Evolutionary conservation across 2,329 filamentous ascomycete genomes (phyloP).

Genomic region (Zelopaecilomyces penicillatus): DNA sequence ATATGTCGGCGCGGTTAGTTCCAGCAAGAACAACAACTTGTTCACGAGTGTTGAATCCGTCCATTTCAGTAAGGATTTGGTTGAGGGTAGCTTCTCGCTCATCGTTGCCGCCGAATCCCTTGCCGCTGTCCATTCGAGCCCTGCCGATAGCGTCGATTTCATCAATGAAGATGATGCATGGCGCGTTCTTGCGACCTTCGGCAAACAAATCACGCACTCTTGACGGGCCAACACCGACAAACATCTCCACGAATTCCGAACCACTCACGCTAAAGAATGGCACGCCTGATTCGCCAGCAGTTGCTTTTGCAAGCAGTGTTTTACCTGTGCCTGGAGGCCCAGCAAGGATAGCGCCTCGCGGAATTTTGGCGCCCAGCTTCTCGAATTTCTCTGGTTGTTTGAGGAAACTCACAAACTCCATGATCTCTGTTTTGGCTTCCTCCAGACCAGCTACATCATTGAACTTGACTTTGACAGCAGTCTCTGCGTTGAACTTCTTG

Average conservation of each 20-base stretch:
- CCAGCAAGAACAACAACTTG: slow-evolving; percentile 95
- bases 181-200: slow-evolving; percentile 88
- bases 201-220: slow-evolving; percentile 91
- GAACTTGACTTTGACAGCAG: slow-evolving; percentile 94
- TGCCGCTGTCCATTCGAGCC: slow-evolving; percentile 69
- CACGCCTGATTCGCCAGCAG: slow-evolving; percentile 90
- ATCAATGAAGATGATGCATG: slow-evolving; percentile 99
- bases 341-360: slow-evolving; percentile 89
- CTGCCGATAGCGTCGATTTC: slow-evolving; percentile 98
- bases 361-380: slow-evolving; percentile 93
- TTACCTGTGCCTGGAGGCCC: slow-evolving; percentile 99
- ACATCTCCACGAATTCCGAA: slow-evolving; percentile 99
- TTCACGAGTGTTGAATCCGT: slow-evolving; percentile 94
- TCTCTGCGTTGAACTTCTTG: slow-evolving; percentile 96
- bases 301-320: slow-evolving; percentile 92
- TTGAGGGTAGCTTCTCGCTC: slow-evolving; percentile 96
- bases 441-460: slow-evolving; percentile 95
- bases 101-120: slow-evolving; percentile 77
- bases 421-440: slow-evolving; percentile 95
- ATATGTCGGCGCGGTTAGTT: slow-evolving; percentile 89
- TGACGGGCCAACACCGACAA: slow-evolving; percentile 95
- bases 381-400: slow-evolving; percentile 90
- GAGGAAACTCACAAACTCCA: slow-evolving; percentile 97
- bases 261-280: slow-evolving; percentile 98
- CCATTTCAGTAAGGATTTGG: slow-evolving; percentile 98